These are phyloP conservation scores for Rubia balearica DNA, from an alignment of 305 asterid species.

Conservation along the genomic window DNA sequence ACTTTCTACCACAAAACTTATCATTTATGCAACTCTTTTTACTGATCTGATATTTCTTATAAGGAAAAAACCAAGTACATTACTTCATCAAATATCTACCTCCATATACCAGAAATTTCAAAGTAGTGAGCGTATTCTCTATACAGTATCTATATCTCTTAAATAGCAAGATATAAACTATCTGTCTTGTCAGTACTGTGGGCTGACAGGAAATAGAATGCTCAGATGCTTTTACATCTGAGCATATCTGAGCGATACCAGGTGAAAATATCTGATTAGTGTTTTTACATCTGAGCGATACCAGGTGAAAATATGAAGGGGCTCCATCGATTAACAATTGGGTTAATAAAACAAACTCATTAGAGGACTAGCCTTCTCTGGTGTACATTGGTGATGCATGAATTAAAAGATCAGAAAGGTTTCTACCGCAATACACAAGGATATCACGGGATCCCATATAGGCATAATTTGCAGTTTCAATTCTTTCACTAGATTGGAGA, in stretches of 20 bases:
- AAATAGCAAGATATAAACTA: neutral
- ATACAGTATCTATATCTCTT: neutral
- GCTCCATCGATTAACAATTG: neutral
- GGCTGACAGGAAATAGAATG: neutral
- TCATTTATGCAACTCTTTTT: no score
- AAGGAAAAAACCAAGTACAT: neutral
- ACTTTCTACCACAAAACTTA: neutral
- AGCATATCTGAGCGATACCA: neutral
- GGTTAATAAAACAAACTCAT: neutral
- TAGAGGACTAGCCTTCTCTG: neutral
- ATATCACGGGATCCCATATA: neutral
- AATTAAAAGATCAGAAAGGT: neutral
- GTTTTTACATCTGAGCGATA: neutral
- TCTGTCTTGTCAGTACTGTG: neutral
- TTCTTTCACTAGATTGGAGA: neutral
- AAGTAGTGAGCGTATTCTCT: no score
- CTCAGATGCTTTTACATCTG: neutral
- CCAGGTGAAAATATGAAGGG: neutral
- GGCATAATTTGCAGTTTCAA: neutral
- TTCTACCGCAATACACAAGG: neutral
- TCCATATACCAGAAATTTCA: neutral
- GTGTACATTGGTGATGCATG: neutral
- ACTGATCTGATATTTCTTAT: neutral
- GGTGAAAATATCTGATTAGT: neutral
- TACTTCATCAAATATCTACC: neutral